phyloP scores from a whole-genome alignment of 2,329 filamentous ascomycete genomes.

The Colletotrichum horii region DNA sequence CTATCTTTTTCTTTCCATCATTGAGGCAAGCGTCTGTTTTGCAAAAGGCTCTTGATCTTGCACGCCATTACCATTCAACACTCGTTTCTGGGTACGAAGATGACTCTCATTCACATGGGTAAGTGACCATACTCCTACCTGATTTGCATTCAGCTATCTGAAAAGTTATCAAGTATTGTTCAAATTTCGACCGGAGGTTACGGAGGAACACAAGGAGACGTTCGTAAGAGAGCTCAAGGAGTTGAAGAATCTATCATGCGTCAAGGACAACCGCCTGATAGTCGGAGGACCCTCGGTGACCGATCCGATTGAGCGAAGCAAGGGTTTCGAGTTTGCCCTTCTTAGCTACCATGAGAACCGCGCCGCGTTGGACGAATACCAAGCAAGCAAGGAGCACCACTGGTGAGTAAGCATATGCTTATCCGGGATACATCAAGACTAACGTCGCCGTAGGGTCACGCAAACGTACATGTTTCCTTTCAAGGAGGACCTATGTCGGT shows the following conservation, averaged over 20 bases:
- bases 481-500: constrained; percentile 47
- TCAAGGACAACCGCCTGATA: constrained; percentile 43
- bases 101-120: neutral
- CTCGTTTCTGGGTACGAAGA: neutral
- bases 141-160: no score
- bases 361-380: neutral
- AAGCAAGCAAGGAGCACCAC: neutral
- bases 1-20: neutral
- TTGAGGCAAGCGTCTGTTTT: neutral
- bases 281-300: constrained; percentile 45
- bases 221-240: constrained; percentile 46
- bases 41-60: neutral
- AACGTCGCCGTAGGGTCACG: constrained; percentile 38
- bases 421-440: neutral
- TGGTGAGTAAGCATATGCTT: constrained; percentile 19
- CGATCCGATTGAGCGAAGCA: neutral
- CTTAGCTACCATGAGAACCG: neutral
- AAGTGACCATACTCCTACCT: neutral
- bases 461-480: constrained; percentile 46
- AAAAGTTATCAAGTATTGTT: neutral
- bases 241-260: constrained; percentile 45
- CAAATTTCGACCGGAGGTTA: constrained; percentile 28
- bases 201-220: constrained; percentile 37
- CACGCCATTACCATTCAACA: neutral
- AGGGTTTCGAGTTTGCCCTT: neutral